Evolutionary conservation across 192 early-diverging fungal species (phyloP), one percentile per base, ranked within the genome.

Genomic region (Gaertneriomyces sp.): DNA sequence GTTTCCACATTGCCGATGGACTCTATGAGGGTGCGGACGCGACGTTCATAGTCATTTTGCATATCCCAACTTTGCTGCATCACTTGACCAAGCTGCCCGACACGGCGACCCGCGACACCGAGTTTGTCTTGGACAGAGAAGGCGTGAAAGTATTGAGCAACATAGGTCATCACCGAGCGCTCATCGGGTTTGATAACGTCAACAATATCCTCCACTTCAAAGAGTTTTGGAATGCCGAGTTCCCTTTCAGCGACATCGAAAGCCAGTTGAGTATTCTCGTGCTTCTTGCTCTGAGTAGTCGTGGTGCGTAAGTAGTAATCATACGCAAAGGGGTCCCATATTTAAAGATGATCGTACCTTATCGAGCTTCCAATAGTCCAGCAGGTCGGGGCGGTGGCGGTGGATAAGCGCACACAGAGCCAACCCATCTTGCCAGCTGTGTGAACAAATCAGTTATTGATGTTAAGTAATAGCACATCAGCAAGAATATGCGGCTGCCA

Each of bases 61-160:
- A 98, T 96, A 40, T 92, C 87, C 88, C 91, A 98, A 12, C 85
- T 84, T 6, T 91, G 90, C 57, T 86, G 86, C 83, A 96, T 85
- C 10, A 94, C 85, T 43, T 68, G 64, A 4, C 79, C 90, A 63
- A 98, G 89, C 72, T 95, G 91, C n/a, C 89, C 90, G 42, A 98
- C 85, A 45, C 96, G 90, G 53, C 96, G 81, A 17, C 93, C 93
- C 8, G 96, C 94, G 25, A 86, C 87, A 64, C 91, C 95, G 7
- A 93, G 85, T 69, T 89, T 91, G 54, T 90, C 89, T 76, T 94
- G 78, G 41, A 87, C 85, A 14, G 93, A 94, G 58, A 98, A 96
- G 7, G 96, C 96, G 68, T 98, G 96, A 83, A 95, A 98, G 72
- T 96, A 98, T 76, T 96, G 90, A 10, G 96, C 94, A 16, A 96